phyloP scores from a whole-genome alignment of 768 basidiomycete genomes.

The Tylopilus plumbeoviolaceoides region DNA sequence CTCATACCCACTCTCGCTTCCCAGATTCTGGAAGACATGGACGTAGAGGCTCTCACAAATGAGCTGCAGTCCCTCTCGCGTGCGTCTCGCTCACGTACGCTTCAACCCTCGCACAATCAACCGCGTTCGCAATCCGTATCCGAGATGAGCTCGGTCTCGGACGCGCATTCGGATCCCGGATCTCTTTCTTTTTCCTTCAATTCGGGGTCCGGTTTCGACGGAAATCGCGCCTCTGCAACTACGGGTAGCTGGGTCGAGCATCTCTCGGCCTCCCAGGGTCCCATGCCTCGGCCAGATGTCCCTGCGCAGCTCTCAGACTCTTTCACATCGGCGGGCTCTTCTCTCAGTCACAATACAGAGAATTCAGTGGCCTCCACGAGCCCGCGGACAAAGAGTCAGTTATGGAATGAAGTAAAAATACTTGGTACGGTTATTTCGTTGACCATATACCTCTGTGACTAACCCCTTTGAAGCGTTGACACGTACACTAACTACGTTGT shows the following conservation, averaged over 20 bases:
- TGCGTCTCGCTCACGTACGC: slow-evolving; percentile 23
- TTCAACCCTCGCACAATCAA: slow-evolving; percentile 6
- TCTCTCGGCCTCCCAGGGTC: slow-evolving; percentile 23
- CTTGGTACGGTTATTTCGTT: slow-evolving; percentile 49
- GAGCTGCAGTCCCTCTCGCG: slow-evolving; percentile 46
- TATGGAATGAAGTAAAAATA: slow-evolving; percentile 93
- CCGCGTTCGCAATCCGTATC: slow-evolving; percentile 32
- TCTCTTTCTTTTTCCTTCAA: slow-evolving; percentile 38
- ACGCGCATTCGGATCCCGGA: slow-evolving; percentile 42
- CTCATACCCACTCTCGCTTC: too few species aligned
- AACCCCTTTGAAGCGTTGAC: slow-evolving; percentile 62
- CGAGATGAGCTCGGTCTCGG: slow-evolving; percentile 36
- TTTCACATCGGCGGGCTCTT: slow-evolving; percentile 35
- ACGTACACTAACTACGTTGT: slow-evolving; percentile 79
- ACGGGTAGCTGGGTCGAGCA: slow-evolving; percentile 46
- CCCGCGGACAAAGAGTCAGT: slow-evolving; percentile 62
- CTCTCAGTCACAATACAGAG: slow-evolving; percentile 24
- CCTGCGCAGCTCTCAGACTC: slow-evolving; percentile 37
- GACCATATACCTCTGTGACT: background rate
- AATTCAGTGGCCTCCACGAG: slow-evolving; percentile 10
- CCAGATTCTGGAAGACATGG: slow-evolving; percentile 67
- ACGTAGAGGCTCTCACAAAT: slow-evolving; percentile 69
- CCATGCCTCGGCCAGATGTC: slow-evolving; percentile 4
- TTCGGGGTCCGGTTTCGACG: slow-evolving; percentile 36
- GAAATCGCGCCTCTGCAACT: slow-evolving; percentile 34